Evolutionary conservation across 177 flowering plant species (phyloP), one percentile per base, ranked within the genome.

Genomic region (Vitis hybrid): DNA sequence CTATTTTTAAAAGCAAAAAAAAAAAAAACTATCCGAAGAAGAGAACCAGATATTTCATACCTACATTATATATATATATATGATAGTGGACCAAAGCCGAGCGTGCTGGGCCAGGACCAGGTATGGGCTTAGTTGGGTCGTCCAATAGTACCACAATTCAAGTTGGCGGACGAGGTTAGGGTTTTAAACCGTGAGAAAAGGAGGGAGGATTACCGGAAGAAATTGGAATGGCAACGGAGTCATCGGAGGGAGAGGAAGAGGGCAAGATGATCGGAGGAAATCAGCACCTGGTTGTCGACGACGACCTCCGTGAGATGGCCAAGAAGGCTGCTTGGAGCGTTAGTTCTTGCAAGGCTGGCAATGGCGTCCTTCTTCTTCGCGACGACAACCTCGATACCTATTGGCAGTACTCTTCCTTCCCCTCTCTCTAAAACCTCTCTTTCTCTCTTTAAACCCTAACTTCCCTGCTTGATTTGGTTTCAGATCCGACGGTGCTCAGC

Each of bases 311-410:
- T 9, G 99, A 95, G 75, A 80, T 95, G 95, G 98, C 92, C 0
- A 92, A 92, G 75, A 92, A 87, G 54, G 99, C 99, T 9, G 95
- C 92, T 50, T 95, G 99, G 99, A 94, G 98, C 68, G 96, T 95
- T 68, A 94, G 99, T 77, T 94, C 99, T 70, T 92, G 90, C 86
- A 95, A 95, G 83, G 87, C 95, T 6, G 97, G 99, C 60, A 94
- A 94, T 77, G 99, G 97, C 59, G 99, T 95, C 78, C 81, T 77
- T 44, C 75, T 79, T 62, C 94, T 95, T 67, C 96, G 94, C 10
- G 99, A 94, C 58, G 92, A 89, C 66, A 95, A 88, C 68, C 87
- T 88, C 62, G 97, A 94, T 0, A 86, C 97, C 66, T 95, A 86
- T 71, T 95, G 97, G 99, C 99, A 94, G 99, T 95, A 60, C 73